Evolutionary conservation across 2,329 filamentous ascomycete species (phyloP), one percentile per base, ranked within the genome.

Genomic region (Metarhizium brunneum): DNA sequence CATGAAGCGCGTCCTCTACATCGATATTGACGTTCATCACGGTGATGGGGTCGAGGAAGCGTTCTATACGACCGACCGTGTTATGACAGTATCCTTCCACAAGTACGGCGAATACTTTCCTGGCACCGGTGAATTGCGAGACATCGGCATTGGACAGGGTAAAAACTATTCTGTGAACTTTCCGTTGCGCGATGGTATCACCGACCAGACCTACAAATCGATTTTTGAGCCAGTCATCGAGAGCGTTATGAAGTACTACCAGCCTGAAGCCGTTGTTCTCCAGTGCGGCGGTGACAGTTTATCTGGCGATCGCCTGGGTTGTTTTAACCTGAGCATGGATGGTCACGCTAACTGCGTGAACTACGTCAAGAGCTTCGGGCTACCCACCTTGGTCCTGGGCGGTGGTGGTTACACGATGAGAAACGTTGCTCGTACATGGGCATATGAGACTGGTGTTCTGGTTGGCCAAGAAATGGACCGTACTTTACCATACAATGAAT

Each of bases 71-170:
- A 94, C 90, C 48, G 90, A 95, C 64, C 86, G 91, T 61, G 91
- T 96, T 62, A 92, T 96, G 80, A 96, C 91, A 0, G 85, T 94
- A 18, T 95, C 89, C 0, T 95, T 94, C 71, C 91, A 99, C 77
- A 96, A 97, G 69, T 97, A 96, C 70, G 92, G 94, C 68, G 90
- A 90, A 73, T 96, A 95, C 73, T 96, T 96, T 71, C 92, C 92
- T 0, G 92, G 91, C 50, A 96, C 92, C 2, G 92, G 92, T 54
- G 88, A 91, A 62, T 85, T 94, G 56, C 81, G 90, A 60, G 90
- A 92, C 66, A 91, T 90, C 53, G 92, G 92, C 36, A 86, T 92
- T 58, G 95, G 94, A 58, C 81, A 87, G 25, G 92, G 92, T 59
- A 94, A 94, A 66, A 86, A 95, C 66, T 94, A 96, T 66, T 83